A percentile compares a stretch with the other conserved stretches of the same genome.
These are phyloP conservation scores for Omphalotus olearius DNA, from an alignment of 1,284 basidiomycete genomes.

Conservation along the genomic window DNA sequence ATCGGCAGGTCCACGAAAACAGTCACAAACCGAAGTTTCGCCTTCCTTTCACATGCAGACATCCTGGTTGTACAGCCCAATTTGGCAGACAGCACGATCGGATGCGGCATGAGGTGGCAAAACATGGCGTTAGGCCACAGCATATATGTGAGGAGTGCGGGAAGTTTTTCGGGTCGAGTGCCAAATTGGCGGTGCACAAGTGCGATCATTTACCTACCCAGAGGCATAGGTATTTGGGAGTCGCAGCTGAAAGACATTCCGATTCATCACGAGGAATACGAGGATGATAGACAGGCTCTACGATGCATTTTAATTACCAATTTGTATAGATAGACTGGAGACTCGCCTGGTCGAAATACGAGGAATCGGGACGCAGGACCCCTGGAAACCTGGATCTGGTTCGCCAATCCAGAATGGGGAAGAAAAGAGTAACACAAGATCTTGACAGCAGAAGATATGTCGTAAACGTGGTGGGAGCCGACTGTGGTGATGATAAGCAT, in stretches of 20 bases:
- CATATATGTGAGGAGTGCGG: background rate
- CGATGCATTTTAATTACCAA: no score
- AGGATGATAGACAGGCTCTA: no score
- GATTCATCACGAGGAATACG: no score
- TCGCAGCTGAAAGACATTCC: background rate
- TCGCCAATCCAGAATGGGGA: no score
- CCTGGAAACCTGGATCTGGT: no score
- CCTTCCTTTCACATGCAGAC: background rate
- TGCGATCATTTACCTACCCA: background rate
- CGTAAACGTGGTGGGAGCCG: no score
- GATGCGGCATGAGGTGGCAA: background rate
- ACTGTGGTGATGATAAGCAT: no score
- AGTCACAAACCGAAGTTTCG: background rate
- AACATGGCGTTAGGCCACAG: background rate
- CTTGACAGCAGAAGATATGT: no score
- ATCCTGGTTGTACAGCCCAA: background rate
- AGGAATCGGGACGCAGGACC: no score
- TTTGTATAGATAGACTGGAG: no score
- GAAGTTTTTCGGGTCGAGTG: background rate
- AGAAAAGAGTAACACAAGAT: no score
- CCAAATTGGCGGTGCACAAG: background rate
- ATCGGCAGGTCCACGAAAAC: background rate
- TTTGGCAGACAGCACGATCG: background rate
- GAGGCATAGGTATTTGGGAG: background rate
- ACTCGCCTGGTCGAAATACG: no score